These are phyloP conservation scores for Colletotrichum lini DNA, from an alignment of 2,329 filamentous ascomycete species.

Conservation along the genomic window DNA sequence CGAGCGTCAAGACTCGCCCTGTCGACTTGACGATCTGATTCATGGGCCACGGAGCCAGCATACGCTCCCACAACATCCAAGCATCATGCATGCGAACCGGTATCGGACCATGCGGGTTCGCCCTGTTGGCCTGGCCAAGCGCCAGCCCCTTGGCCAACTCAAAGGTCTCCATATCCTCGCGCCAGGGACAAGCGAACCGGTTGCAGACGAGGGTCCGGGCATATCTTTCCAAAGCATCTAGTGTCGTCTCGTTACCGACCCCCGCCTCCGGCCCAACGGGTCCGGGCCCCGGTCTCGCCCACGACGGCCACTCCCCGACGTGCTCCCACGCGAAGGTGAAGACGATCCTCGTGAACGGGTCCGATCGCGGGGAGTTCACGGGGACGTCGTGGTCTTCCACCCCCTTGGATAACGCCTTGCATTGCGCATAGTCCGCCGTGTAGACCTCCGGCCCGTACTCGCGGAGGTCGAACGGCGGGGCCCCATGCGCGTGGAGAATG, in stretches of 20 bases:
- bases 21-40: conserved; percentile 26
- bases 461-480: conserved; percentile 12
- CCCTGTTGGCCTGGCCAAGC: not conserved
- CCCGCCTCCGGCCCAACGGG: not conserved
- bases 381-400: not conserved
- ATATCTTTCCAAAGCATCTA: conserved; percentile 21
- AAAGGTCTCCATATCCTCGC: conserved; percentile 9
- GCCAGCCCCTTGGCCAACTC: conserved; percentile 3
- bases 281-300: not conserved
- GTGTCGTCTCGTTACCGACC: not conserved
- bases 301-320: not conserved
- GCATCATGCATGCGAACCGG: not conserved
- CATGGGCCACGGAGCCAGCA: conserved; percentile 24
- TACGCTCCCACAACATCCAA: conserved; percentile 27
- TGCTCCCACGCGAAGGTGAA: conserved; percentile 19
- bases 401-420: not conserved
- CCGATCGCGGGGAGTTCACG: not conserved
- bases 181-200: conserved; percentile 12
- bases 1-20: conserved; percentile 17
- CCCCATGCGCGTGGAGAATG: not conserved
- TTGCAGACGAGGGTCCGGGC: conserved; percentile 19
- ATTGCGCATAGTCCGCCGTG: not conserved
- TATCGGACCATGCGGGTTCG: conserved; percentile 25
- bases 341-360: conserved; percentile 14
- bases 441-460: conserved; percentile 11